Base-by-base conservation (phyloP, 331 rosid genomes). In the Malus hybrid region DNA sequence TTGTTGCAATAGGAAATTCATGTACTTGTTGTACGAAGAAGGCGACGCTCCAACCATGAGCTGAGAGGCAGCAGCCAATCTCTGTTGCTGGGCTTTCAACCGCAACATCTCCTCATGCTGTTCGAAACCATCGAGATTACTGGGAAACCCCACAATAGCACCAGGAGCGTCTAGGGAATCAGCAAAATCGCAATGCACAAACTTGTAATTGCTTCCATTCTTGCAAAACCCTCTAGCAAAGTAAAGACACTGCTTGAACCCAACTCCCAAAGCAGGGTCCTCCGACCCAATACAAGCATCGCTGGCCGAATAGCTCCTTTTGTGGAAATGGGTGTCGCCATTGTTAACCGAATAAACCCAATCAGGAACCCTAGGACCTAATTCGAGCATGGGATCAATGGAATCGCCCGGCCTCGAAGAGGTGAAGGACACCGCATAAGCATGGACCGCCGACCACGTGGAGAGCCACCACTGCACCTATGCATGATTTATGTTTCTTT, bases 151-250 rank as follows among this genome's bases (percentile, higher is more conserved):
- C 71, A 86, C 83, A 74, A 79, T 79, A 84, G 77, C 59, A 20
- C 64, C 75, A 55, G 83, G 31, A 71, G 64, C 68, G 67, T 85
- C 93, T 12, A 39, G 12, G 7, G 87, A 75, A 80, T 90, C 91
- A 20, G 68, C 70, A 55, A 90, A 79, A 64, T 77, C 83, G n/a
- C 87, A 82, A 82, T 91, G 96, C 74, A 83, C 71, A 78, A 85
- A 91, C 84, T 83, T 91, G 87, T 93, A 91, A 76, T 78, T 79
- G 81, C 79, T 74, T 8, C 96, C 96, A 48, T 91, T 88, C 81
- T 88, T 91, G 80, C 96, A 91, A 77, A 84, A 86, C 27, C 96
- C 96, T 75, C 87, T 81, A 13, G 93, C 92, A 62, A 79, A 91
- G 82, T 88, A 91, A 42, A 88, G 88, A 39, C 96, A 91, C 2